Percentiles rank a stretch among this genome's conserved stretches.
Evolutionary conservation across 805 yeast genomes (phyloP).

Genomic region (Starmerella cellae): DNA sequence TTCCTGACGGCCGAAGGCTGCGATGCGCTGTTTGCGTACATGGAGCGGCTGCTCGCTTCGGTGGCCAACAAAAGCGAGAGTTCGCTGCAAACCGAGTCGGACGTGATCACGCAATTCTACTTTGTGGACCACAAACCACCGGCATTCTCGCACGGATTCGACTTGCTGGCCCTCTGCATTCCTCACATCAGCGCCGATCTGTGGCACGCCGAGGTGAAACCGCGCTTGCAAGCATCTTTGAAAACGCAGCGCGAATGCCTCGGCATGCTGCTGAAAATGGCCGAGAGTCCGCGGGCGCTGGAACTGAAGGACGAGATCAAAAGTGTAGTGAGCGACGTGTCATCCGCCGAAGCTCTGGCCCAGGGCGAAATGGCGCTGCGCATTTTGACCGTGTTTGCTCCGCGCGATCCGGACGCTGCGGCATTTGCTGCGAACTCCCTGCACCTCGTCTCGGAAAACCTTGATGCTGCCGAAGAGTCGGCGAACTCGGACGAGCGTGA

Average conservation of each 20-base stretch:
- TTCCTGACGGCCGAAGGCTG: not conserved
- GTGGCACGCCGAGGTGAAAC: not conserved
- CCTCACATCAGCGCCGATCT: not conserved
- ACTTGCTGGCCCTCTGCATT: conserved; percentile 1
- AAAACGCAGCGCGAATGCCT: not conserved
- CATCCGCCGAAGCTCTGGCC: not conserved
- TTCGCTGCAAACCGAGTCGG: conserved; percentile 4
- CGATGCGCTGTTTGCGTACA: conserved; percentile 1
- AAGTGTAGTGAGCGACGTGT: too few relatives aligned
- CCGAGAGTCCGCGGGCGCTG: not conserved
- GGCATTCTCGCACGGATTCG: conserved; percentile 1
- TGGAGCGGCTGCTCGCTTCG: not conserved
- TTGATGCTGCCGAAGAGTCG: not conserved
- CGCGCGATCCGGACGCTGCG: not conserved
- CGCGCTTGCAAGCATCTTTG: not conserved
- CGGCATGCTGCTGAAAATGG: not conserved
- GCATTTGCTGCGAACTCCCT: too few relatives aligned
- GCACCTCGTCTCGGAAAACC: not conserved
- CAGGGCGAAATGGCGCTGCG: not conserved
- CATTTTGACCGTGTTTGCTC: not conserved
- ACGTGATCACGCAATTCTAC: not conserved
- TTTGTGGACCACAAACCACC: not conserved
- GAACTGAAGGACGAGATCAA: not conserved
- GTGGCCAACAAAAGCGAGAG: conserved; percentile 1
- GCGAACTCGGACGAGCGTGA: not conserved